Percentiles rank a stretch among this genome's conserved stretches.
These are phyloP conservation scores for Plantago lanceolata DNA, from an alignment of 305 asterid species.

Conservation along the genomic window DNA sequence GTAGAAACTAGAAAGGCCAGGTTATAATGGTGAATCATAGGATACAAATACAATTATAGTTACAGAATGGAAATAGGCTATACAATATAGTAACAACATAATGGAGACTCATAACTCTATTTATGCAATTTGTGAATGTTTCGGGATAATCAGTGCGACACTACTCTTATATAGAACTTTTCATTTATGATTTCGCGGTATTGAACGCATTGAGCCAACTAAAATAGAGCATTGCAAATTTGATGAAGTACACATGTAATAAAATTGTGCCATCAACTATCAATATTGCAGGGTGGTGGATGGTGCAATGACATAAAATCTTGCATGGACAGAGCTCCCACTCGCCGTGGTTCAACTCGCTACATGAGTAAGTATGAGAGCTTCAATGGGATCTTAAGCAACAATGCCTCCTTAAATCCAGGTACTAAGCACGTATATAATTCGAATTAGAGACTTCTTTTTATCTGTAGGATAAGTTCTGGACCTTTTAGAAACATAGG, in stretches of 20 bases:
- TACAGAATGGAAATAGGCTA: no score
- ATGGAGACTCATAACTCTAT: no score
- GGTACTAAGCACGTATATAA: conserved; percentile 31
- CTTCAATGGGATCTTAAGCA: conserved; percentile 74
- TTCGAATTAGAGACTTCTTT: background rate
- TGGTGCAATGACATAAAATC: conserved; percentile 84
- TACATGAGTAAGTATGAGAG: conserved; percentile 52
- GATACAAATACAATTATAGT: no score
- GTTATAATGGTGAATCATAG: no score
- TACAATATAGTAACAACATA: no score
- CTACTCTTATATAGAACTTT: no score
- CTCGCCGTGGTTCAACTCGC: conserved; percentile 72
- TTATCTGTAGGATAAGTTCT: background rate
- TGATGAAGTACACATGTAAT: background rate
- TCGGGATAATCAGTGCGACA: no score
- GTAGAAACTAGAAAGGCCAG: no score
- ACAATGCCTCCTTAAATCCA: conserved; percentile 64
- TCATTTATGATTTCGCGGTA: no score
- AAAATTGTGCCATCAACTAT: background rate
- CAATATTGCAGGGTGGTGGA: conserved; percentile 69
- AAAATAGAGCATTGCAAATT: no score
- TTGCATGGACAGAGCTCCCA: conserved; percentile 74
- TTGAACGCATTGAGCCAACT: no score
- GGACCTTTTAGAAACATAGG: background rate
- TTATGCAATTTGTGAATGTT: no score